phyloP scores from a whole-genome alignment of 176 grass and related monocot species.

The Cenchrus americanus region DNA sequence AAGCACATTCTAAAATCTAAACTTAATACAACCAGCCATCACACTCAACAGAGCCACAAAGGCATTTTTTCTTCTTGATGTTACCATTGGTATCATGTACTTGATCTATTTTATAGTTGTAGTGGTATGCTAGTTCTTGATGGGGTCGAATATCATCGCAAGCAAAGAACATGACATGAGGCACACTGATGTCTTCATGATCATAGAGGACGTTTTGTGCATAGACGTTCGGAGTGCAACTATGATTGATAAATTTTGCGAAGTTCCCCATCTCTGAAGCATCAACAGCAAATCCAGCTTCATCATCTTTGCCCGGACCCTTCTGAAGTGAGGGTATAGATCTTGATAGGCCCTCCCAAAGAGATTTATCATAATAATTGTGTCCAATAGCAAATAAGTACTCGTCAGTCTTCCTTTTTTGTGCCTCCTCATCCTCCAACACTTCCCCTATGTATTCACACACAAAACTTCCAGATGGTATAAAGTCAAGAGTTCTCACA shows the following conservation, averaged over 20 bases:
- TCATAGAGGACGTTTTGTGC: constrained; percentile 84
- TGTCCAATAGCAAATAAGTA: constrained; percentile 78
- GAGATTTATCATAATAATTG: constrained; percentile 74
- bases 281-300: constrained; percentile 65
- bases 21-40: constrained; percentile 76
- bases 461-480: constrained; percentile 80
- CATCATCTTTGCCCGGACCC: constrained; percentile 38
- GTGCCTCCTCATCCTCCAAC: constrained; percentile 72
- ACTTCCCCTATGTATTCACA: constrained; percentile 87
- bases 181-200: constrained; percentile 64
- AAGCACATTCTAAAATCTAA: constrained; percentile 27
- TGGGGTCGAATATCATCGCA: constrained; percentile 63
- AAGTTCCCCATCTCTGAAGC: constrained; percentile 70
- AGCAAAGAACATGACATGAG: constrained; percentile 81
- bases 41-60: constrained; percentile 67
- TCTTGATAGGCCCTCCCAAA: constrained; percentile 74
- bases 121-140: constrained; percentile 74
- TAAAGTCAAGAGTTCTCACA: constrained; percentile 68
- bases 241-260: constrained; percentile 80
- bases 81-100: constrained; percentile 82
- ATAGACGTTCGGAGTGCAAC: constrained; percentile 77
- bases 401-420: constrained; percentile 69
- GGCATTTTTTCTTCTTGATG: constrained; percentile 80
- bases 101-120: constrained; percentile 80
- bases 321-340: constrained; percentile 75